phyloP scores from a whole-genome alignment of 768 basidiomycete species.

The Tulasnella sp. region DNA sequence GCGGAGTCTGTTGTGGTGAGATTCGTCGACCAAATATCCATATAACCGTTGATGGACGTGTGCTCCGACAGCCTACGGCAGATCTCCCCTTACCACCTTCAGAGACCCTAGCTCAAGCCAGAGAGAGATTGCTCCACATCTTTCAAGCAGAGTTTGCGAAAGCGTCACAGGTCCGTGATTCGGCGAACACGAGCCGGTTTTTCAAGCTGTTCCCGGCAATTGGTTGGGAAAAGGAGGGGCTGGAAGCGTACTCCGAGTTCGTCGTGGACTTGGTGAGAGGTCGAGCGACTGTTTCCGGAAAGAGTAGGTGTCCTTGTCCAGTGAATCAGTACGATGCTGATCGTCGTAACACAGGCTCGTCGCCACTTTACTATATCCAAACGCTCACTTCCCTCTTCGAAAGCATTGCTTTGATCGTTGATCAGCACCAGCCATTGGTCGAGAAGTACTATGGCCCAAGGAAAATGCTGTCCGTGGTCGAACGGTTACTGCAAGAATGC shows the following conservation, averaged over 20 bases:
- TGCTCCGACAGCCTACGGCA: conserved; percentile 60
- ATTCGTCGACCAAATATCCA: conserved; percentile 18
- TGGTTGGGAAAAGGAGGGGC: conserved; percentile 83
- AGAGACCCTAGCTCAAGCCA: conserved; percentile 64
- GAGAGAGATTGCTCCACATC: conserved; percentile 58
- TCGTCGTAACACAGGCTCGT: conserved; percentile 49
- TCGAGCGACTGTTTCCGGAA: conserved; percentile 62
- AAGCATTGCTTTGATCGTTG: conserved; percentile 87
- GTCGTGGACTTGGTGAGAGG: conserved; percentile 81
- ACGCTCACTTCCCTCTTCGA: conserved; percentile 87
- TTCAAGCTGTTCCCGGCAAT: conserved; percentile 97
- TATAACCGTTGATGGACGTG: conserved; percentile 6
- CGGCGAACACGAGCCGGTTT: conserved; percentile 78
- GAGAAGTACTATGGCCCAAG: conserved; percentile 94
- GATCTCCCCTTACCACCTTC: conserved; percentile 76
- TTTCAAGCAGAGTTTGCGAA: conserved; percentile 72
- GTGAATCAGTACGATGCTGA: conserved; percentile 8
- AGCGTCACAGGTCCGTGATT: conserved; percentile 71
- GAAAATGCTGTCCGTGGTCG: conserved; percentile 71
- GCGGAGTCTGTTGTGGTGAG: conserved; percentile 77
- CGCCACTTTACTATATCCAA: conserved; percentile 83
- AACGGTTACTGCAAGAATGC: conserved; percentile 67
- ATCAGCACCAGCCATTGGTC: conserved; percentile 94
- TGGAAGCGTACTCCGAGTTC: conserved; percentile 85
- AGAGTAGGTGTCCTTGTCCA: conserved; percentile 42